Evolutionary conservation across 371 early-diverging fungal genomes (phyloP), one percentile per base, ranked within the genome.

Genomic region (Mortierella sp.): DNA sequence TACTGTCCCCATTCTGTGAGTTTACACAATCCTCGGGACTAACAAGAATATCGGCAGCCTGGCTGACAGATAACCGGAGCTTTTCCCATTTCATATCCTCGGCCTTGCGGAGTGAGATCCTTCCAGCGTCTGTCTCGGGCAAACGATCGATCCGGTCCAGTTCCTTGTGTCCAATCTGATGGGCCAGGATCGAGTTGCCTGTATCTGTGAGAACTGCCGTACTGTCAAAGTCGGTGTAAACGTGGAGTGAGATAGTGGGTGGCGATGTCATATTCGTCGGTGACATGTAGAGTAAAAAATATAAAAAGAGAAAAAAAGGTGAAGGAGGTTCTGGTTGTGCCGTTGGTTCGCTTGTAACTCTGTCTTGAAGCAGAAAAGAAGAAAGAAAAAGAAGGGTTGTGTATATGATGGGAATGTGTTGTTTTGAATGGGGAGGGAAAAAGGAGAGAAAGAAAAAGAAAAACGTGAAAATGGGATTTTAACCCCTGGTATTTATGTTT

Each of bases 41-140:
- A 24, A 80, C 55, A 54, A 83, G 52, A 45, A 83, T 79, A 42
- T 83, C 83, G 19, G 76, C 83, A 34, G 83, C 83, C 21, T 83
- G 77, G 24, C 74, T 24, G 57, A 76, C 19, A 9, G 71, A 73
- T 38, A 83, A 14, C 21, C 48, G 57, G 63, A 83, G 28, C 10
- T 42, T 60, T 1, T 57, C 73, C 83, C 83, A 83, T 54, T 83
- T 83, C 80, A 83, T 79, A 28, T 83, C 83, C 77, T 83, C 83
- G 52, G 83, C 83, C 60, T 71, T 79, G 47, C 83, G 52, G 26
- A 83, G 26, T 7, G 73, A 57, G 42, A 77, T 38, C 21, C 74
- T 16, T 24, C 65, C 70, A 9, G 77, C 54, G 45, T 79, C 74
- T 16, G 74, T 77, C 74, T 80, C 72, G 0, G 83, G 83, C 52